Base-by-base conservation (phyloP, 768 basidiomycete genomes). In the Dacryopinax primogenitus region DNA sequence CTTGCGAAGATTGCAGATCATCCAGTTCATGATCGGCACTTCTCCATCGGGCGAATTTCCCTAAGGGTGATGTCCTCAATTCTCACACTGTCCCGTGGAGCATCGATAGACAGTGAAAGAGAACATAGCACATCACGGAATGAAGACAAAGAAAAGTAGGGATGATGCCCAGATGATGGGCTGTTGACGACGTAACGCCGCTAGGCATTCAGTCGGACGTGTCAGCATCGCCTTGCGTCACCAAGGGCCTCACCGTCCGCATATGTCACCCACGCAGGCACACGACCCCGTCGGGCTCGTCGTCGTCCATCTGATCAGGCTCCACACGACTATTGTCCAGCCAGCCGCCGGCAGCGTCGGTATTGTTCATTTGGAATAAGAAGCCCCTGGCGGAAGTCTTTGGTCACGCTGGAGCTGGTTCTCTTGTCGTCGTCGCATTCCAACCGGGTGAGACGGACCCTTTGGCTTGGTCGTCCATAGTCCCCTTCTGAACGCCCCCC, bases 381-480 rank as follows among this genome's bases (percentile, higher is more conserved):
- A 44, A 44, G 41, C 7, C 7, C 23, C 3, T 4, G 41, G 23
- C 4, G 23, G 41, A 44, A 44, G 41, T 44, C 18, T 23, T 18
- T 18, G 41, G 18, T 44, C 41, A 3, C 41, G 18, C 16, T 4
- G 7, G 41, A 44, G 23, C 23, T 23, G 16, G 16, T 6, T 15
- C 41, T 6, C 41, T 18, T 44, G 16, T 15, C 41, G 18, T 44
- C 18, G 41, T 44, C 41, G 41, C 41, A 44, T 44, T 44, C 41
- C 41, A 44, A 44, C 41, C 41, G 41, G 41, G 41, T 44, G 41
- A 44, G 41, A 44, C 41, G 41, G 41, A 44, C 41, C 41, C 41
- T 44, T n/a, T n/a, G 4, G 41, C 41, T 18, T 23, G 23, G 41
- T 23, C 23, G 41, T 18, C 41, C 23, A 23, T 3, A 15, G 18